Evolutionary conservation across 1,139 yeast genomes (phyloP), one percentile per base, ranked within the genome.

Genomic region (Blastobotrys petasosporus): DNA sequence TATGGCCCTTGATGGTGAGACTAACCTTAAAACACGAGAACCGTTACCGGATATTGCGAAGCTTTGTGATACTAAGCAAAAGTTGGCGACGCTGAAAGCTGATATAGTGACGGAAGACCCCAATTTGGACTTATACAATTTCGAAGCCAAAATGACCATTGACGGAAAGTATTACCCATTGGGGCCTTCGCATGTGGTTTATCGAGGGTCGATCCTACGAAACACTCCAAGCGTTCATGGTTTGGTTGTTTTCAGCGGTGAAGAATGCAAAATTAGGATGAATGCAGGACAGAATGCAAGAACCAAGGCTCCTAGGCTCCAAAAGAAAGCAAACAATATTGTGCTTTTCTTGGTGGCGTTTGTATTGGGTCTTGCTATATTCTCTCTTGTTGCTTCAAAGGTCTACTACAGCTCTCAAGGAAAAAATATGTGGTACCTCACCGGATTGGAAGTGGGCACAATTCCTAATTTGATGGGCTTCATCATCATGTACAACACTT

Each of bases 1-100:
- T 0, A 90, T 92, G 92, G 98, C 96, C 0, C 71, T 92, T 41
- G 98, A 92, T 65, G 99, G 99, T 42, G 98, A 92, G 65, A 92
- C 97, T 0, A 90, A 88, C 59, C 70, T 92, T 51, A 92, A 92
- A 63, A 74, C 85, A 4, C 80, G 79, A 56, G 68, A 69, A 20
- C 86, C 96, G 0, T 83, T 83, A 51, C 70, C 75, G 1, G 85
- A 82, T 49, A 53, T 86, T 5, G 72, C 80, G 12, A 73, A 75
- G 32, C 51, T 62, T 12, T 68, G 80, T 36, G 67, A 74, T 9
- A 70, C 73, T 6, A 82, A 79, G 0, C 65, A 74, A 1, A 77
- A 77, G 30, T 15, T 46, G 28, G 43, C 49, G 4, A 17, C 44
- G 35, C 62, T 79, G 12, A 80, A 80, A 1, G 63, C 75, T 13